Conservation (phyloP, 768 basidiomycete species). For the Xerocomellus intermedius region DNA sequence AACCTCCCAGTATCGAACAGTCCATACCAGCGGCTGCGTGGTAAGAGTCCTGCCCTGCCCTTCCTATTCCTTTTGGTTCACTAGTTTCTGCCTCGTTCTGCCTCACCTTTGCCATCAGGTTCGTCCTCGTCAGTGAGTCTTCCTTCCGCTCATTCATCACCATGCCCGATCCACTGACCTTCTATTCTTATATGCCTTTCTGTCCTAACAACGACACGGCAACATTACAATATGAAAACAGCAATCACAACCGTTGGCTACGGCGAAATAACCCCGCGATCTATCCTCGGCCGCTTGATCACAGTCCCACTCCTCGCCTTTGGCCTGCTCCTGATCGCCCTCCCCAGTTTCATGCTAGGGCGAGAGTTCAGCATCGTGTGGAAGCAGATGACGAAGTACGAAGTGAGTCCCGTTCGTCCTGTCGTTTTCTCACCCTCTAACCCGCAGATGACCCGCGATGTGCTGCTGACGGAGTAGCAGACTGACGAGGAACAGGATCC, state of each 20-base stretch:
- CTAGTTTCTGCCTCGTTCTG: not conserved
- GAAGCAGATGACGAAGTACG: slow-evolving; percentile 68
- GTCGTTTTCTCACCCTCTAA: not conserved
- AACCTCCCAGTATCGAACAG: slow-evolving; percentile 26
- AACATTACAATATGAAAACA: slow-evolving; percentile 21
- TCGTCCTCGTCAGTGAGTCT: slow-evolving; percentile 74
- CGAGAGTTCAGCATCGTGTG: slow-evolving; percentile 89
- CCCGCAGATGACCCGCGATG: not conserved
- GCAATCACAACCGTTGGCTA: slow-evolving; percentile 91
- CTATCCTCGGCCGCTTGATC: slow-evolving; percentile 81
- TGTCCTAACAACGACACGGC: not conserved
- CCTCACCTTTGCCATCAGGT: slow-evolving; percentile 37
- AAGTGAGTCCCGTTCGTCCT: slow-evolving; percentile 32
- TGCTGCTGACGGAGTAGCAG: not conserved
- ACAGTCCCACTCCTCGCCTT: slow-evolving; percentile 86
- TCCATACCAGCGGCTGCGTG: slow-evolving; percentile 77
- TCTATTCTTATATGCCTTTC: not conserved
- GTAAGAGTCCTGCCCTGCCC: slow-evolving; percentile 39
- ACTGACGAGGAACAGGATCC: not conserved
- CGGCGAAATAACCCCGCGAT: slow-evolving; percentile 88
- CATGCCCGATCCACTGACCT: not conserved
- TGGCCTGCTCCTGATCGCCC: slow-evolving; percentile 83
- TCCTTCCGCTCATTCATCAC: not conserved
- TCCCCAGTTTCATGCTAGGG: slow-evolving; percentile 90
- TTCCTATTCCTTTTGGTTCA: not conserved